Conservation (phyloP, 371 early-diverging fungal species). For the Saksenaea oblongispora region DNA sequence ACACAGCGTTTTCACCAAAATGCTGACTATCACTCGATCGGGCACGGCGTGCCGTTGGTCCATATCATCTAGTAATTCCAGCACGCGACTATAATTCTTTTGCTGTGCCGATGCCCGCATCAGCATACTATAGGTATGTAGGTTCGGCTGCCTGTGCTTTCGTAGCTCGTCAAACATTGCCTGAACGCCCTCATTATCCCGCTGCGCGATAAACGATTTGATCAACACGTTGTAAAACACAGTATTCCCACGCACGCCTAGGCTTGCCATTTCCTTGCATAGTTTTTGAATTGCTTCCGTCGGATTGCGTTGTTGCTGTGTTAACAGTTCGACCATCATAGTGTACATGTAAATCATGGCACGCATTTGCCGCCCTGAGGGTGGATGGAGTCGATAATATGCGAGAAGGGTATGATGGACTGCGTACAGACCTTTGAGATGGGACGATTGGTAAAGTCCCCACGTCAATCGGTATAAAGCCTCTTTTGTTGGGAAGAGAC, state of each 20-base stretch:
- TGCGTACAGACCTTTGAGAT: slow-evolving; percentile 17
- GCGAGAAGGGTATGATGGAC: slow-evolving; percentile 21
- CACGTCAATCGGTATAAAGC: slow-evolving; percentile 16
- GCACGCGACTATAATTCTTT: background rate
- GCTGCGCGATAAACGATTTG: slow-evolving; percentile 4
- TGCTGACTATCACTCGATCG: slow-evolving; percentile 13
- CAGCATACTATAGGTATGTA: slow-evolving; percentile 14
- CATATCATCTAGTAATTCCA: slow-evolving; percentile 17
- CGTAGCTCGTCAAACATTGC: slow-evolving; percentile 11
- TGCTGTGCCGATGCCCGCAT: slow-evolving; percentile 8
- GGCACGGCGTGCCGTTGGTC: slow-evolving; percentile 6
- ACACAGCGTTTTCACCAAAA: slow-evolving; percentile 14
- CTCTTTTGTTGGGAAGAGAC: slow-evolving; percentile 17
- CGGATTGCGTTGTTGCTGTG: background rate
- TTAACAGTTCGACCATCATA: slow-evolving; percentile 17
- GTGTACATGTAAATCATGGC: slow-evolving; percentile 17
- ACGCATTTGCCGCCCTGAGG: slow-evolving; percentile 13
- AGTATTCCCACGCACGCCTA: background rate
- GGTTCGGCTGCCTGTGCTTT: slow-evolving; percentile 5
- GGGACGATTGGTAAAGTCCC: slow-evolving; percentile 11
- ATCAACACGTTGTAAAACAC: slow-evolving; percentile 12
- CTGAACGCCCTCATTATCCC: background rate
- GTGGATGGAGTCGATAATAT: slow-evolving; percentile 3
- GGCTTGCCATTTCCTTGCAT: slow-evolving; percentile 8
- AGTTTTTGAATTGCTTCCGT: slow-evolving; percentile 6